Percentiles rank a stretch among this genome's conserved stretches.
Evolutionary conservation across 2,329 filamentous ascomycete species (phyloP).

Genomic region (Trichoderma hamatum): DNA sequence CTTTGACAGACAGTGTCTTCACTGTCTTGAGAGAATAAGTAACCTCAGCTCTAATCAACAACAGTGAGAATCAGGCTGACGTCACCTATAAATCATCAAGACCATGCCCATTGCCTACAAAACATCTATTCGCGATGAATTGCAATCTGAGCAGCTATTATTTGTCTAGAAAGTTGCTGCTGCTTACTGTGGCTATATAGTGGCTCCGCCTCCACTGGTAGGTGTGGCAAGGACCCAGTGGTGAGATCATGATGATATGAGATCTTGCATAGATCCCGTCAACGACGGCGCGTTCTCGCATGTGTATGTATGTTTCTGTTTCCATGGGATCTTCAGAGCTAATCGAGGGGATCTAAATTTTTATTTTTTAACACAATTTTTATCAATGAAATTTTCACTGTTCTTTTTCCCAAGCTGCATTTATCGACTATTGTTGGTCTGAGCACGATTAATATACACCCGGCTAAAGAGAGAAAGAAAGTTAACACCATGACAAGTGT

Average conservation of each 20-base stretch:
- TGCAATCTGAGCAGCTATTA: not conserved
- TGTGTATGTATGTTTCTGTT: not conserved
- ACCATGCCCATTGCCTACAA: not conserved
- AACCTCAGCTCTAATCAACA: not conserved
- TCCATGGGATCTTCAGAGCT: not conserved
- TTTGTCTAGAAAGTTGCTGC: not conserved
- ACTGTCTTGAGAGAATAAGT: not conserved
- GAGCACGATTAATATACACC: not conserved
- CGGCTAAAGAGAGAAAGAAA: not conserved
- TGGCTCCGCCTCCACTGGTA: not conserved
- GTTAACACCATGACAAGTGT: not conserved
- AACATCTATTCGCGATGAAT: not conserved
- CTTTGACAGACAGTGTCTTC: not conserved
- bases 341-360: not conserved
- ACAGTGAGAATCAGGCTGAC: not conserved
- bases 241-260: not conserved
- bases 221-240: not conserved
- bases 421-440: not conserved
- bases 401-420: not conserved
- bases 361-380: not conserved
- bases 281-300: not conserved
- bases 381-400: not conserved
- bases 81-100: not conserved
- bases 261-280: not conserved
- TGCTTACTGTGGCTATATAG: not conserved